Conservation (phyloP, 805 yeast genomes). For the Metschnikowia matae region DNA sequence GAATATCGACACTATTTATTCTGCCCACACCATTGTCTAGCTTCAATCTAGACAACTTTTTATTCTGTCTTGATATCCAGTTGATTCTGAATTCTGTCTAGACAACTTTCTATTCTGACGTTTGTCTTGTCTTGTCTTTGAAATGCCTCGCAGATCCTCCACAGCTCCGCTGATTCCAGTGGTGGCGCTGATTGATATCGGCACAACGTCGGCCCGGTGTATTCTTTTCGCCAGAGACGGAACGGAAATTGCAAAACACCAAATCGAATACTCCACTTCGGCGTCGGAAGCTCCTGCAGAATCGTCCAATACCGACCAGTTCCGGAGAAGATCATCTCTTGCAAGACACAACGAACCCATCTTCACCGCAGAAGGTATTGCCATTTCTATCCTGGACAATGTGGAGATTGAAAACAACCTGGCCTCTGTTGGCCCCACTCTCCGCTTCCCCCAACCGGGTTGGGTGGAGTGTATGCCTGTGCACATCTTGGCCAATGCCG, state of each 20-base stretch:
- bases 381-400: slow-evolving; percentile 54
- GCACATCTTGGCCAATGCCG: slow-evolving; percentile 74
- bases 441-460: slow-evolving; percentile 74
- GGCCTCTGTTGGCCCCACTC: slow-evolving; percentile 58
- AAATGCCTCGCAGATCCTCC: slow-evolving; percentile 42
- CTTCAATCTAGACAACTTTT: too few species aligned
- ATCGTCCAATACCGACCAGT: slow-evolving; percentile 41
- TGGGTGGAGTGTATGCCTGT: slow-evolving; percentile 95
- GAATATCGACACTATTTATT: too few species aligned
- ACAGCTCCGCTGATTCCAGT: slow-evolving; percentile 40
- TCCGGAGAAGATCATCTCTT: slow-evolving; percentile 40
- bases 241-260: slow-evolving; percentile 79
- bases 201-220: slow-evolving; percentile 89
- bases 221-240: slow-evolving; percentile 74
- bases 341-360: slow-evolving; percentile 52
- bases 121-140: too few species aligned
- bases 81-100: too few species aligned
- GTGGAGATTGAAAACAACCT: slow-evolving; percentile 60
- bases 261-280: slow-evolving; percentile 80
- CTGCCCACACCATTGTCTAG: too few species aligned
- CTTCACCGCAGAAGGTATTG: slow-evolving; percentile 71
- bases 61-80: too few species aligned
- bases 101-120: too few species aligned
- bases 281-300: slow-evolving; percentile 52
- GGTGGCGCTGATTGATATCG: slow-evolving; percentile 78